Percentiles rank a stretch among this genome's conserved stretches.
Evolutionary conservation across 129 eudicot species (phyloP).

Genomic region (Ambrosia artemisiifolia): DNA sequence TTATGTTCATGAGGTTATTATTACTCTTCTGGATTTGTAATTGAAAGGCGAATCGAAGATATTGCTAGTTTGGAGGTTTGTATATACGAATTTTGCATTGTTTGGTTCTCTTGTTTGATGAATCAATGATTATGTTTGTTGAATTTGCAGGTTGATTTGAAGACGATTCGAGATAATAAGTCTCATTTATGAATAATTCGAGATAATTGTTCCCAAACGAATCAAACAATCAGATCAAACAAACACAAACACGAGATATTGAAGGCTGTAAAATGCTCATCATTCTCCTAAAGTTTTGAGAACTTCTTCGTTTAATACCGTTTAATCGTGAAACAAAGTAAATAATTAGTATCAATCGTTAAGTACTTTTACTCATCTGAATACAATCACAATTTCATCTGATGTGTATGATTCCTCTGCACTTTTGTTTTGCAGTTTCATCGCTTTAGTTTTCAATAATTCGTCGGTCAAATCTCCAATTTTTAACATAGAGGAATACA

Average conservation of each 20-base stretch:
- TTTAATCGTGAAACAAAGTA: conserved; percentile 12
- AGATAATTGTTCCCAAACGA: too few relatives aligned
- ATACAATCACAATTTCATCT: conserved; percentile 13
- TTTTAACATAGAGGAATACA: neutral
- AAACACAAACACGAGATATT: neutral
- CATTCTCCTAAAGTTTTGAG: conserved; percentile 10
- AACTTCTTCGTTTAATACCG: neutral
- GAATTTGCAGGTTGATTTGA: conserved; percentile 14
- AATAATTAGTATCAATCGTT: neutral
- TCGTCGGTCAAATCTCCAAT: neutral
- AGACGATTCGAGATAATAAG: conserved; percentile 4
- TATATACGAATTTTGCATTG: conserved; percentile 19
- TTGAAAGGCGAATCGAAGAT: conserved; percentile 7
- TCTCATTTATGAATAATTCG: too few relatives aligned
- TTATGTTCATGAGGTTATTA: conserved; percentile 14
- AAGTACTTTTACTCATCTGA: neutral
- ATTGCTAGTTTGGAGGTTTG: conserved; percentile 14
- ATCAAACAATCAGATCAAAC: too few relatives aligned
- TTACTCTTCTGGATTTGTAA: conserved; percentile 7
- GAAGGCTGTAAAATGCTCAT: neutral
- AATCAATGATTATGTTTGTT: neutral
- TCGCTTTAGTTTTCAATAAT: neutral
- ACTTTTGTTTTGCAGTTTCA: conserved; percentile 15
- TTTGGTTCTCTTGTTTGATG: neutral
- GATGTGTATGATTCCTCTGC: conserved; percentile 3